A percentile compares a stretch with the other conserved stretches of the same genome.
Conservation (phyloP, 345 rosid genomes). For the Cardamine occulta region DNA sequence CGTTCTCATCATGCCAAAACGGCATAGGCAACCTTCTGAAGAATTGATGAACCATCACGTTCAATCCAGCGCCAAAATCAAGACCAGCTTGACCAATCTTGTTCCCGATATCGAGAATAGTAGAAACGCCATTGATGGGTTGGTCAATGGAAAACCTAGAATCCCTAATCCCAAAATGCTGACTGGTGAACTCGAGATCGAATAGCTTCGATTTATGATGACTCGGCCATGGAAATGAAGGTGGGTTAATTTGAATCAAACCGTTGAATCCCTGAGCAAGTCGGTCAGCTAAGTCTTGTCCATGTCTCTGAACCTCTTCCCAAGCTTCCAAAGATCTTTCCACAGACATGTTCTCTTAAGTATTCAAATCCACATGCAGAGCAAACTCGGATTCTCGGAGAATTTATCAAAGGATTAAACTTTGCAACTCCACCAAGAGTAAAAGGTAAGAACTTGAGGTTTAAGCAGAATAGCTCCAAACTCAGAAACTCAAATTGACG, state of each 20-base stretch:
- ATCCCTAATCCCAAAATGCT: constrained; percentile 52
- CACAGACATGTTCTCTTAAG: constrained; percentile 59
- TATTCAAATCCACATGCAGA: constrained; percentile 16
- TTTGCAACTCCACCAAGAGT: constrained; percentile 14
- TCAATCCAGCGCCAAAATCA: constrained; percentile 79
- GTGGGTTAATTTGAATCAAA: constrained; percentile 74
- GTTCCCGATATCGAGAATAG: constrained; percentile 75
- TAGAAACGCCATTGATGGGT: constrained; percentile 62
- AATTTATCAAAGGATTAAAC: constrained; percentile 20
- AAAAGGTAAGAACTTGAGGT: constrained; percentile 25
- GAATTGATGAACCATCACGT: constrained; percentile 79
- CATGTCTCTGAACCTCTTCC: constrained; percentile 97
- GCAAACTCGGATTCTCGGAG: neutral
- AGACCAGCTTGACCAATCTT: constrained; percentile 87
- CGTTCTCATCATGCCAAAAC: constrained; percentile 60
- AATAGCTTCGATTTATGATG: constrained; percentile 63
- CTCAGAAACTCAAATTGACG: neutral
- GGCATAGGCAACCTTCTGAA: constrained; percentile 74
- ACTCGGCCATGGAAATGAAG: constrained; percentile 73
- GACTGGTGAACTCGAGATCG: constrained; percentile 69
- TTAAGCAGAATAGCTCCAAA: neutral
- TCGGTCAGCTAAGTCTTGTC: constrained; percentile 88
- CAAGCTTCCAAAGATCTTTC: constrained; percentile 94
- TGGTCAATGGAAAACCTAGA: constrained; percentile 51
- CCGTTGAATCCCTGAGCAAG: constrained; percentile 90